These are phyloP conservation scores for Aspergillus cejpii DNA, from an alignment of 2,329 filamentous ascomycete genomes.

Conservation along the genomic window DNA sequence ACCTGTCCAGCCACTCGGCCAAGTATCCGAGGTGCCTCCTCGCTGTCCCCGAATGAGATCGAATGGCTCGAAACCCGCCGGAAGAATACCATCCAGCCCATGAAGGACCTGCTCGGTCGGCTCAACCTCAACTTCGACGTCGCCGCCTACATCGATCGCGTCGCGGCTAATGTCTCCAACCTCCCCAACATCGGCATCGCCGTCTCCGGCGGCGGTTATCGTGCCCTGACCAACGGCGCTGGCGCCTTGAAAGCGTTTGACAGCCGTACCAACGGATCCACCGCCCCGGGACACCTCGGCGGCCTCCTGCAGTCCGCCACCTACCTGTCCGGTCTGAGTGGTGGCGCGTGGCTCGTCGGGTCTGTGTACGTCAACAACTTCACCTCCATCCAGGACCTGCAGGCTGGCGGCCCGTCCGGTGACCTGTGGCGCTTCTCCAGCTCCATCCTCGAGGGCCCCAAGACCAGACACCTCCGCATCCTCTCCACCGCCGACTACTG, in stretches of 20 bases:
- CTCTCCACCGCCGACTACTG: slow-evolving; percentile 56
- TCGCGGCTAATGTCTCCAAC: slow-evolving; percentile 20
- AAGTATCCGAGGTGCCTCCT: slow-evolving; percentile 55
- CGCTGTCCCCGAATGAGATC: slow-evolving; percentile 60
- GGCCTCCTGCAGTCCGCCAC: slow-evolving; percentile 73
- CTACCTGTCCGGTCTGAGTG: slow-evolving; percentile 72
- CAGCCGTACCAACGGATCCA: slow-evolving; percentile 57
- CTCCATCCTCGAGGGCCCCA: slow-evolving; percentile 55
- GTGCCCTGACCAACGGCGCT: slow-evolving; percentile 72
- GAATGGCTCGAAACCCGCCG: slow-evolving; percentile 66
- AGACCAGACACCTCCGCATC: slow-evolving; percentile 38
- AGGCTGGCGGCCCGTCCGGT: slow-evolving; percentile 36
- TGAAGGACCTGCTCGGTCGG: slow-evolving; percentile 62
- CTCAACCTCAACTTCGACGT: slow-evolving; percentile 72
- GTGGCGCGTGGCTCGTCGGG: slow-evolving; percentile 75
- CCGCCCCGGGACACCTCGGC: slow-evolving; percentile 37
- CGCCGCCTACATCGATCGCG: slow-evolving; percentile 59
- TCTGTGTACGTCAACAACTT: slow-evolving; percentile 75
- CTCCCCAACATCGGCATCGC: slow-evolving; percentile 16
- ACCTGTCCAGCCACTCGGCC: slow-evolving; percentile 64
- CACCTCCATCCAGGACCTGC: slow-evolving; percentile 54
- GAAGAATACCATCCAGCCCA: slow-evolving; percentile 62
- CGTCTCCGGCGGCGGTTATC: slow-evolving; percentile 70
- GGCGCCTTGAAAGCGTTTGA: slow-evolving; percentile 74
- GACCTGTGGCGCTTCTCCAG: slow-evolving; percentile 58